These are phyloP conservation scores for Paecilomyces sp. DNA, from an alignment of 2,329 filamentous ascomycete genomes.

Conservation along the genomic window DNA sequence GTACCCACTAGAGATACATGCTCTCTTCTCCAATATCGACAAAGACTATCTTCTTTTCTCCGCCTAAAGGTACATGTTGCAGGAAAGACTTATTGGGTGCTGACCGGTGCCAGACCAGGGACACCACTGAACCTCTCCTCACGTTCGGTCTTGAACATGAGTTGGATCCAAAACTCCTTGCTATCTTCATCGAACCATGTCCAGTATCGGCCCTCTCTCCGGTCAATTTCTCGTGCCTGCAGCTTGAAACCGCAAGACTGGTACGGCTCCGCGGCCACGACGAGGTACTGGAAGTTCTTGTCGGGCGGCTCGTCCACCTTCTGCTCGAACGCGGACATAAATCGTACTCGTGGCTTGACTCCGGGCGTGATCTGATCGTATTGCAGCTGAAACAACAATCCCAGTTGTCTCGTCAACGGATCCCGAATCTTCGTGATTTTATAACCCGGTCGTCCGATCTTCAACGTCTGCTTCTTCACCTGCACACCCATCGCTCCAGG, in stretches of 20 bases:
- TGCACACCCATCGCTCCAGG: slow-evolving; percentile 72
- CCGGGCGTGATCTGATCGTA: slow-evolving; percentile 82
- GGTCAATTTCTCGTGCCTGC: slow-evolving; percentile 86
- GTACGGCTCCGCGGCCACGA: slow-evolving; percentile 94
- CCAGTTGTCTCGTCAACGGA: slow-evolving; percentile 78
- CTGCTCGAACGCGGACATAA: slow-evolving; percentile 98
- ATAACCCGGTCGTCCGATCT: slow-evolving; percentile 94
- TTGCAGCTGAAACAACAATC: slow-evolving; percentile 90
- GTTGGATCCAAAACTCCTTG: slow-evolving; percentile 96
- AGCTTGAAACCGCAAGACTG: slow-evolving; percentile 97
- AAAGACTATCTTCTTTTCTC: neutral
- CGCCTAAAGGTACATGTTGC: neutral
- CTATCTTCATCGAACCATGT: slow-evolving; percentile 92
- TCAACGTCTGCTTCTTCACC: slow-evolving; percentile 76
- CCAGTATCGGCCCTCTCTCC: slow-evolving; percentile 81
- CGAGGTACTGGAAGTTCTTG: slow-evolving; percentile 87
- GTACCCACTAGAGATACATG: neutral
- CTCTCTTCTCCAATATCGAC: neutral
- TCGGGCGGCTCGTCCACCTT: slow-evolving; percentile 87
- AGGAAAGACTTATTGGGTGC: slow-evolving; percentile 12
- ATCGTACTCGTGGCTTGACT: slow-evolving; percentile 74
- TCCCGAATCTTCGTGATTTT: slow-evolving; percentile 96
- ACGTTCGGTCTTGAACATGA: slow-evolving; percentile 97
- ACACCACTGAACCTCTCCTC: slow-evolving; percentile 77
- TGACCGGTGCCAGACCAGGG: slow-evolving; percentile 53